These are phyloP conservation scores for Clonostachys rhizophaga DNA, from an alignment of 2,329 filamentous ascomycete species.

Conservation along the genomic window DNA sequence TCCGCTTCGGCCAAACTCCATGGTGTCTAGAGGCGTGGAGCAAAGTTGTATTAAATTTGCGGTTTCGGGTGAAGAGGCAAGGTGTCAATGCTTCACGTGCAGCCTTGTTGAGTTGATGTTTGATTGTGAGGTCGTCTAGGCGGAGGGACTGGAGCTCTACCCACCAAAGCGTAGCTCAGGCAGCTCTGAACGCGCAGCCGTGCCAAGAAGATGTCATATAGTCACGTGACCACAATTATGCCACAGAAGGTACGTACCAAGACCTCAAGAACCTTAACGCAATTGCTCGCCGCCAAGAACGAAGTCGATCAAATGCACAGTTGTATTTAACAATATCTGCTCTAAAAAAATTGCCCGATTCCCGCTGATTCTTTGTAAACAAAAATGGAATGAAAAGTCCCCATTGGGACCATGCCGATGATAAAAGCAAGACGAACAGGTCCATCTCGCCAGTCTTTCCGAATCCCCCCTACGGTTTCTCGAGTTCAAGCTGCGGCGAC, in stretches of 20 bases:
- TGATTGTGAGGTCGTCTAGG: background rate
- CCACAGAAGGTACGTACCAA: too few relatives aligned
- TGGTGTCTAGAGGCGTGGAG: conserved; percentile 14
- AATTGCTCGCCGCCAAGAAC: too few relatives aligned
- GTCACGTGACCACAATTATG: conserved; percentile 8
- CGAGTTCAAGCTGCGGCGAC: conserved; percentile 4
- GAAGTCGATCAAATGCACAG: background rate
- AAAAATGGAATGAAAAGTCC: background rate
- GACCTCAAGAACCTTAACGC: too few relatives aligned
- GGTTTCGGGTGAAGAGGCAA: too few relatives aligned
- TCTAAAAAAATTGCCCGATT: background rate
- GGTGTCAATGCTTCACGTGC: background rate
- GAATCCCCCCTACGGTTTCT: background rate
- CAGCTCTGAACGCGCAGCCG: conserved; percentile 41
- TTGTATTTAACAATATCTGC: background rate
- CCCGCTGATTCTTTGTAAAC: background rate
- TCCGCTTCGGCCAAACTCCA: conserved; percentile 62
- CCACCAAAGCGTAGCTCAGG: conserved; percentile 29
- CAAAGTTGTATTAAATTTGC: background rate
- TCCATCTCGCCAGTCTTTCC: too few relatives aligned
- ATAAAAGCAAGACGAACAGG: too few relatives aligned
- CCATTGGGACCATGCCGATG: too few relatives aligned
- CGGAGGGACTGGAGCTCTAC: background rate
- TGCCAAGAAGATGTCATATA: conserved; percentile 8
- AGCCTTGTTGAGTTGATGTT: background rate